Conservation (phyloP, 768 basidiomycete genomes). For the Lactarius deliciosus region DNA sequence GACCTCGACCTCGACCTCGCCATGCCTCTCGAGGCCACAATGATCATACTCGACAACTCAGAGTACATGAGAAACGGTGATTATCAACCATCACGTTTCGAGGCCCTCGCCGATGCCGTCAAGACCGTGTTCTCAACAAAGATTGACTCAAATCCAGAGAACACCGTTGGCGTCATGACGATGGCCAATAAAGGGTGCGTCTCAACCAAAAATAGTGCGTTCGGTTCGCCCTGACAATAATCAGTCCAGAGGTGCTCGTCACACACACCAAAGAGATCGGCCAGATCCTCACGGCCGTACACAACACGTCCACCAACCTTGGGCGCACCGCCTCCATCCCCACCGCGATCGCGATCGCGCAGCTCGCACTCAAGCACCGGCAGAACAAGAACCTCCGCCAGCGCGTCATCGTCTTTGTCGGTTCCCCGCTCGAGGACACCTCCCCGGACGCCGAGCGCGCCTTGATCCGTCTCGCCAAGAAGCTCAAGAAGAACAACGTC, state of each 20-base stretch:
- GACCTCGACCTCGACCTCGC: constrained; percentile 34
- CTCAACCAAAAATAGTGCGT: background rate
- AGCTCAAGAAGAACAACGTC: constrained; percentile 99
- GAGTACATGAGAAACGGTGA: constrained; percentile 97
- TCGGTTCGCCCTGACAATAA: background rate
- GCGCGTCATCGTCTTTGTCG: constrained; percentile 91
- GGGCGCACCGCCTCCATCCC: constrained; percentile 83
- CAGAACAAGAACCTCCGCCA: constrained; percentile 99
- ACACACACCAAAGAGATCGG: constrained; percentile 96
- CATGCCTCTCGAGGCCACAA: constrained; percentile 97
- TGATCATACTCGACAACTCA: constrained; percentile 97
- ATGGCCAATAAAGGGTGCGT: constrained; percentile 95
- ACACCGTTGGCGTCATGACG: constrained; percentile 95
- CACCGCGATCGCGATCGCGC: constrained; percentile 90
- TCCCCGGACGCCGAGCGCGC: constrained; percentile 68
- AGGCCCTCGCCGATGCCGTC: constrained; percentile 90
- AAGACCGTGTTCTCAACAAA: constrained; percentile 89
- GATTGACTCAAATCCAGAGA: constrained; percentile 95
- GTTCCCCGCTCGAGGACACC: constrained; percentile 74
- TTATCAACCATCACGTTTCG: constrained; percentile 82
- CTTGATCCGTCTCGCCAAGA: constrained; percentile 90
- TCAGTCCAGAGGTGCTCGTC: constrained; percentile 91
- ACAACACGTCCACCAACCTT: constrained; percentile 66
- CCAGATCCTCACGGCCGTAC: constrained; percentile 80
- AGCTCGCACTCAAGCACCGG: constrained; percentile 94